Percentiles rank a stretch among this genome's conserved stretches.
phyloP scores from a whole-genome alignment of 768 basidiomycete species.

The Tulasnella sp. region DNA sequence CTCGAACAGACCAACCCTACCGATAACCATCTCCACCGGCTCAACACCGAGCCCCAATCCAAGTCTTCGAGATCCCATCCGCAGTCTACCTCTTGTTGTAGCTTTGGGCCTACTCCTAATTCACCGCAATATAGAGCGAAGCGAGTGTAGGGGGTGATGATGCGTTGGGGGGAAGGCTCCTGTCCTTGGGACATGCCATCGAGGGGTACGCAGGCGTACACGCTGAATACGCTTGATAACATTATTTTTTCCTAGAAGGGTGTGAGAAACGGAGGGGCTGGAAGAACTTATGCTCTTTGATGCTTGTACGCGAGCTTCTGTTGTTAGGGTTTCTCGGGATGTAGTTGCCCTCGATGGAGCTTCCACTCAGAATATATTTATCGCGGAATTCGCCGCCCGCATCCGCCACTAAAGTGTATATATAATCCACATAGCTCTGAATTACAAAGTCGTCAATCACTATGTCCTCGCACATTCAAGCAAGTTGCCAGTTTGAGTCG shows the following conservation, averaged over 20 bases:
- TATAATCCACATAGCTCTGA: too few species aligned
- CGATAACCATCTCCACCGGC: too few species aligned
- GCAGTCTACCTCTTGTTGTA: not conserved
- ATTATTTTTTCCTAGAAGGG: constrained; percentile 86
- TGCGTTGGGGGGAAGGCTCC: constrained; percentile 87
- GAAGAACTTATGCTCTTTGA: constrained; percentile 79
- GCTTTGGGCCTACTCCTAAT: constrained; percentile 30
- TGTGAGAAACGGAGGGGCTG: constrained; percentile 75
- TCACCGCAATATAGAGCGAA: constrained; percentile 34
- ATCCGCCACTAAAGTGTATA: too few species aligned
- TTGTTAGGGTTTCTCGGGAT: constrained; percentile 73
- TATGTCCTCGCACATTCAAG: too few species aligned
- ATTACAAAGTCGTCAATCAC: too few species aligned
- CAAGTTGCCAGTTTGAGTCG: too few species aligned
- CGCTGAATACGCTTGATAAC: constrained; percentile 75
- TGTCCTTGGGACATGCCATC: constrained; percentile 62
- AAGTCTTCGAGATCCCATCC: not conserved
- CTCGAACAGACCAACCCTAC: too few species aligned
- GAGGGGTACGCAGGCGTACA: constrained; percentile 74
- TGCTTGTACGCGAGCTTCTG: constrained; percentile 49
- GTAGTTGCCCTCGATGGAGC: too few species aligned
- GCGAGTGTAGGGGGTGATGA: constrained; percentile 62
- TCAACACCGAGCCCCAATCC: not conserved
- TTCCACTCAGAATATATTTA: too few species aligned
- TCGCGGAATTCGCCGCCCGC: too few species aligned